Base-by-base conservation (phyloP, 306 rosid species). In the Cucumis melo region DNA sequence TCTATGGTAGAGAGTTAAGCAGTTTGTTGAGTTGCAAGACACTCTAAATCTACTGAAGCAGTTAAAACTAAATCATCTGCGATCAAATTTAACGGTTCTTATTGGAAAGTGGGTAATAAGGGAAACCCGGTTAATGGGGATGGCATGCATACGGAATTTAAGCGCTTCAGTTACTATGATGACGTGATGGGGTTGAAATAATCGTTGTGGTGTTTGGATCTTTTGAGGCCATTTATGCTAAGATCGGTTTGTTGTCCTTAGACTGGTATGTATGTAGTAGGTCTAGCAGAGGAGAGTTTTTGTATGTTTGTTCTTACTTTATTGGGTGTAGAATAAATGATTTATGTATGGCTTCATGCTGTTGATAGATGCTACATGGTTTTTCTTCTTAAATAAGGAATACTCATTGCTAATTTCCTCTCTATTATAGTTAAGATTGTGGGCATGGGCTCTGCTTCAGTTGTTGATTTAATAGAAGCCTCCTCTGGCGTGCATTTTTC, bases 401-500 rank as follows among this genome's bases (percentile, higher is more conserved):
- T 67, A 27, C 77, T 68, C 16, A 54, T 50, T 56, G 39, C 38
- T 17, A 24, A 65, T 79, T 61, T 75, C 80, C 81, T 24, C 32
- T 29, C 23, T 68, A 3, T 21, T 61, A 77, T 8, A 42, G 75
- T 78, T 78, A 85, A 89, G 89, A 80, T 79, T 72, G 54, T 66
- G 80, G 70, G 65, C 53, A 92, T 92, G 97, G 93, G 81, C 55
- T 80, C 91, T 54, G 81, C 90, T 76, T 88, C 98, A 39, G 96
- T 84, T 73, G 90, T 76, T 34, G 96, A 92, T 79, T 80, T 95
- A 80, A 87, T 95, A 87, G 93, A 91, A 82, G 89, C 99, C 78
- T 89, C 98, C 60, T 89, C 97, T 0, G 99, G 84, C 79, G 99
- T 95, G 85, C 98, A 92, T 87, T 93, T 89, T 86, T 91, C 98